Conservation (phyloP, 1,284 basidiomycete species). For the Malassezia dermatis region DNA sequence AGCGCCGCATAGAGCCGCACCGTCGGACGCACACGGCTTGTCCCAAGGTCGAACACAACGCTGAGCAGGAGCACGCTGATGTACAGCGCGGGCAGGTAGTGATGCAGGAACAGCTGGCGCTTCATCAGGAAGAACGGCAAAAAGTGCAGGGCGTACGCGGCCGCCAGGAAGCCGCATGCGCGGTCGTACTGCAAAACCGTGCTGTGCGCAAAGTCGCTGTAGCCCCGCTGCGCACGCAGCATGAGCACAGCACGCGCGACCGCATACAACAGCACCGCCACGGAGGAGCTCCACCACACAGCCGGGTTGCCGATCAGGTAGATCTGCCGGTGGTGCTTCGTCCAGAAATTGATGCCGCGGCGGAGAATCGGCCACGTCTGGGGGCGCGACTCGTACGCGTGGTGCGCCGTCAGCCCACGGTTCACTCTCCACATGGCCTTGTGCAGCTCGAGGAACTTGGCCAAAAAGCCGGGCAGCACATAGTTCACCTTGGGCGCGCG, state of each 20-base stretch:
- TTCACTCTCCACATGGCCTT: constrained; percentile 98
- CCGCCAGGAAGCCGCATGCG: constrained; percentile 76
- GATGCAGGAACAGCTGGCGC: constrained; percentile 90
- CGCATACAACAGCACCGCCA: constrained; percentile 62
- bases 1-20: constrained; percentile 69
- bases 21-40: constrained; percentile 64
- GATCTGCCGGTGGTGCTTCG: constrained; percentile 85
- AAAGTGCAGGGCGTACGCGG: constrained; percentile 91
- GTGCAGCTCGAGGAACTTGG: constrained; percentile 85
- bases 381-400: constrained; percentile 87
- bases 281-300: constrained; percentile 75
- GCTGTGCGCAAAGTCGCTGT: constrained; percentile 76
- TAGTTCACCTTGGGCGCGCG: constrained; percentile 57
- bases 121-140: constrained; percentile 92
- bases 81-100: constrained; percentile 92
- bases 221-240: constrained; percentile 79
- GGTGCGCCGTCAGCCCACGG: constrained; percentile 82
- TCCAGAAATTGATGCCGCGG: constrained; percentile 93
- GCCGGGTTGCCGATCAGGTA: constrained; percentile 90
- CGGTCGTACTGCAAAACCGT: constrained; percentile 83
- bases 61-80: constrained; percentile 75
- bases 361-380: constrained; percentile 74
- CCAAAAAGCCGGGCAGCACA: constrained; percentile 68
- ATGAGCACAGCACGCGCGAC: constrained; percentile 65
- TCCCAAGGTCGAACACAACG: constrained; percentile 72